A percentile compares a stretch with the other conserved stretches of the same genome.
These are phyloP conservation scores for Syzygium malaccense DNA, from an alignment of 441 rosid genomes.

Conservation along the genomic window DNA sequence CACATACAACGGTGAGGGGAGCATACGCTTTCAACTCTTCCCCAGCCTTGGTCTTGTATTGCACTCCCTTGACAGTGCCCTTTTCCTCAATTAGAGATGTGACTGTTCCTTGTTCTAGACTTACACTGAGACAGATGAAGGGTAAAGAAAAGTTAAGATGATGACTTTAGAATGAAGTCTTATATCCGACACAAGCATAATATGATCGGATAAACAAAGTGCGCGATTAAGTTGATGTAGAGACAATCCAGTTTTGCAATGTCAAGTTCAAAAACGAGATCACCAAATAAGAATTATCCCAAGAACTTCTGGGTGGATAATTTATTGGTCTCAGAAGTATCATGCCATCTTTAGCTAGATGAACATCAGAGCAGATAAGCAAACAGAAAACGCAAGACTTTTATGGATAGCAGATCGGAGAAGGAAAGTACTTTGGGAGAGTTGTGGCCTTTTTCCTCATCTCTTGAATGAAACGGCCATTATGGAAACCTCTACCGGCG, in stretches of 20 bases:
- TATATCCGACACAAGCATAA: background rate
- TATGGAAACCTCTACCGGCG: background rate
- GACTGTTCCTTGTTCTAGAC: constrained; percentile 16
- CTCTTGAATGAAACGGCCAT: background rate
- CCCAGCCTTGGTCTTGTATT: constrained; percentile 10
- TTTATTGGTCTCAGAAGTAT: background rate
- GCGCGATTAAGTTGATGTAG: background rate
- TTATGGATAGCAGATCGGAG: background rate
- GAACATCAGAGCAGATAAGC: background rate
- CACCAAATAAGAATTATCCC: background rate
- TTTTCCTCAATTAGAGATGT: constrained; percentile 18
- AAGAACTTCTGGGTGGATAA: background rate
- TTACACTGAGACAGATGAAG: background rate
- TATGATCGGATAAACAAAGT: background rate
- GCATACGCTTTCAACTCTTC: constrained; percentile 7
- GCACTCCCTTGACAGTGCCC: constrained; percentile 14
- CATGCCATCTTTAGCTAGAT: background rate
- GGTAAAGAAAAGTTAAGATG: background rate
- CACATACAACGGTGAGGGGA: constrained; percentile 8
- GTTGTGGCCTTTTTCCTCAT: background rate
- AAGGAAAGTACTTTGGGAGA: constrained; percentile 3
- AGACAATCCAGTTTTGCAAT: background rate
- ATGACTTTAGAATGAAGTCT: background rate
- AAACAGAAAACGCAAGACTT: background rate
- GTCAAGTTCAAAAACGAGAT: background rate